A percentile compares a stretch with the other conserved stretches of the same genome.
Evolutionary conservation across 116 monocot genomes (phyloP).

Genomic region (Trichopus zeylanicus): DNA sequence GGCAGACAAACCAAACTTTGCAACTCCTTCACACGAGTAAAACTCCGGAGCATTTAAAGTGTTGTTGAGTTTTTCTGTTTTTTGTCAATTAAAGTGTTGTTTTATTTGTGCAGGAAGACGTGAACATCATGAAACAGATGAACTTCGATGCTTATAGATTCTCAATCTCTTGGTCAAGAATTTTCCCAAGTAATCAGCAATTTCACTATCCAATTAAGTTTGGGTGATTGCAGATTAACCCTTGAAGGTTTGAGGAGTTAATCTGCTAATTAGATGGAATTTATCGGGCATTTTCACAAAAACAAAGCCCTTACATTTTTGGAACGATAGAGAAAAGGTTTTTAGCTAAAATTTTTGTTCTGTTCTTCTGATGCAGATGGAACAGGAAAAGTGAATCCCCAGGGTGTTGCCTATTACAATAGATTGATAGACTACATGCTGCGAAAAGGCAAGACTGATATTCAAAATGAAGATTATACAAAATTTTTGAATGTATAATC

Average conservation of each 20-base stretch:
- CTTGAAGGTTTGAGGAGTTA: neutral
- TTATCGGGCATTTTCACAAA: too few species aligned
- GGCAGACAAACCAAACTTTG: too few species aligned
- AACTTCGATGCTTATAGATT: slow-evolving; percentile 90
- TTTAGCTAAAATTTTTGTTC: too few species aligned
- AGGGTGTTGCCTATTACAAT: slow-evolving; percentile 85
- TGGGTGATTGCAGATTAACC: neutral
- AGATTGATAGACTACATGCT: slow-evolving; percentile 83
- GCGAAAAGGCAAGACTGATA: slow-evolving; percentile 22
- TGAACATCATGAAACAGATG: slow-evolving; percentile 74
- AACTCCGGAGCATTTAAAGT: too few species aligned
- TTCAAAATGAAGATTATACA: too few species aligned
- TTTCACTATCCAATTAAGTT: neutral
- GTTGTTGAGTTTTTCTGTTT: neutral
- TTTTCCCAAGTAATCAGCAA: slow-evolving; percentile 54
- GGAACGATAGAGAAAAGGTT: too few species aligned
- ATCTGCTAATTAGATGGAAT: too few species aligned
- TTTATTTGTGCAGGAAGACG: slow-evolving; percentile 44
- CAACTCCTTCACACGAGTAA: too few species aligned
- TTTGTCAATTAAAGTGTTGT: neutral
- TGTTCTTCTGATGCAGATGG: slow-evolving; percentile 33
- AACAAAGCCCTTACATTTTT: too few species aligned
- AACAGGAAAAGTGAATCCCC: slow-evolving; percentile 44
- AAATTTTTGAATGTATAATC: too few species aligned
- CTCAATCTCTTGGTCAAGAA: slow-evolving; percentile 87